Base-by-base conservation (phyloP, 1,284 basidiomycete species). In the Violaceomyces palustris region DNA sequence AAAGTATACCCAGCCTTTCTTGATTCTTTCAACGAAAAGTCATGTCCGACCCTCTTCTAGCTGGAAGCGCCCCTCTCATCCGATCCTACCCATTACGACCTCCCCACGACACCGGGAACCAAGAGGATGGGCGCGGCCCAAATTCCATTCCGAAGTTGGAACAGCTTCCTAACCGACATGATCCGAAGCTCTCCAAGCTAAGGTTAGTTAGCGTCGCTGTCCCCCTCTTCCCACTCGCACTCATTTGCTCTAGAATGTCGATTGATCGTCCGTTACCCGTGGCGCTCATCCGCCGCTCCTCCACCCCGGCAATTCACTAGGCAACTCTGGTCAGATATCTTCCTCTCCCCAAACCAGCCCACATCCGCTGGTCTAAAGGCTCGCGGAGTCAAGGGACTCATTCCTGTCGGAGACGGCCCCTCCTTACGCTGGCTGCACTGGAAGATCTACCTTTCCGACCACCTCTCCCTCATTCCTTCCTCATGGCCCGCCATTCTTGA, bases 401-500 rank as follows among this genome's bases (percentile, higher is more conserved):
- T 54, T 17, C 41, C 50, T 1, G 17, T 34, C 12, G 32, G 42
- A 32, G 34, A 31, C 21, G 23, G 27, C 12, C 40, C 49, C n/a
- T 44, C 53, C 6, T 41, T 61, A 10, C 42, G 58, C n/a, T 61
- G 53, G 55, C 44, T 61, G 8, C 45, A 57, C 17, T 61, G 58
- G 58, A 56, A 61, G 42, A 28, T 50, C 22, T 53, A 44, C 17
- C 50, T 61, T 14, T 50, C 50, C 33, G 39, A 57, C n/a, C 40
- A 53, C 22, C 42, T 58, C 17, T 58, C 55, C 8, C 47, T 39
- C 34, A 48, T 44, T 19, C 58, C 54, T 15, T 53, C 58, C 1
- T 61, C 58, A 18, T 61, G 58, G 58, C 39, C 43, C 8, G 46
- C 50, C 8, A 22, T 57, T 2, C 28, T 53, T 3, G 19, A 52